Evolutionary conservation across 139 green algal genomes (phyloP).

Genomic region (Closterium sp.): DNA sequence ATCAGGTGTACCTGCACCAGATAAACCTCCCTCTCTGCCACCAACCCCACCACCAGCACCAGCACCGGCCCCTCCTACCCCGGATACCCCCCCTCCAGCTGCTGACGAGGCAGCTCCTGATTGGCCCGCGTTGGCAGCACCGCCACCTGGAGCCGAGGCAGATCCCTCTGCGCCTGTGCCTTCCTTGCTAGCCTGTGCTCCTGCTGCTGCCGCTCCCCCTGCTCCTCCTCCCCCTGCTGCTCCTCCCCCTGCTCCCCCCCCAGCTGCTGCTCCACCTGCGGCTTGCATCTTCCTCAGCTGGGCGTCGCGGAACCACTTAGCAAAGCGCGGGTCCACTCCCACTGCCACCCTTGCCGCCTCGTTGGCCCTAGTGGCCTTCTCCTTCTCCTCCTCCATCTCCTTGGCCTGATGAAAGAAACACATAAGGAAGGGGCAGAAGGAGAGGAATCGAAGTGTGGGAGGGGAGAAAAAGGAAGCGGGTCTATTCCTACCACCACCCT

Average conservation of each 20-base stretch:
- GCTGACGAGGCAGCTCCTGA: background rate
- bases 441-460: too few relatives aligned
- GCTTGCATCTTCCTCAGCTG: background rate
- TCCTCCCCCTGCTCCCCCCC: background rate
- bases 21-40: background rate
- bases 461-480: too few relatives aligned
- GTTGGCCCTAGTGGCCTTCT: background rate
- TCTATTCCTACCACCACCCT: too few relatives aligned
- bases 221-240: background rate
- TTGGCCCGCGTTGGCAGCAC: background rate
- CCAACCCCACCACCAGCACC: background rate
- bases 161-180: background rate
- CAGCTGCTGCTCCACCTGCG: background rate
- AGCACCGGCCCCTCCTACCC: background rate
- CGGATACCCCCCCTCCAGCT: background rate
- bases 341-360: background rate
- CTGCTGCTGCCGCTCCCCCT: background rate
- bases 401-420: background rate
- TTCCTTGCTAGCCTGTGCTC: background rate
- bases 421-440: too few relatives aligned
- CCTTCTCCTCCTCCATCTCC: slow-evolving; percentile 9
- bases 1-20: background rate
- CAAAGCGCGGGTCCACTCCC: slow-evolving; percentile 1
- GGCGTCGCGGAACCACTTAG: background rate
- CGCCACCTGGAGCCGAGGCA: background rate